phyloP scores from a whole-genome alignment of 176 grass and related monocot genomes.

The Carex myosuroides region DNA sequence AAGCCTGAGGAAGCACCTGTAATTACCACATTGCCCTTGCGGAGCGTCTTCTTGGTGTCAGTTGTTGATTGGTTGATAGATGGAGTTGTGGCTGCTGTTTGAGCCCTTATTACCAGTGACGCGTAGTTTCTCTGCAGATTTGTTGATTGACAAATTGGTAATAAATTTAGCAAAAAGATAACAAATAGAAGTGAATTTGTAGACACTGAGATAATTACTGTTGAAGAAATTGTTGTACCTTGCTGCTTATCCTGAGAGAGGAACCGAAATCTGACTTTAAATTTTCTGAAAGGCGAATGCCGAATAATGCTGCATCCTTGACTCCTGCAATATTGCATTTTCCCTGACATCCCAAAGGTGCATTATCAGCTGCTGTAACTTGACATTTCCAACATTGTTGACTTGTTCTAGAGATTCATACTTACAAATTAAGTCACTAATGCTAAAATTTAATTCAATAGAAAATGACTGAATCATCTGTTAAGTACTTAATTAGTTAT shows the following conservation, averaged over 20 bases:
- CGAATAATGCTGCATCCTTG: constrained; percentile 60
- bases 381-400: neutral
- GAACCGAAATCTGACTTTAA: constrained; percentile 42
- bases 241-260: constrained; percentile 41
- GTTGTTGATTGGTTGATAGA: constrained; percentile 31
- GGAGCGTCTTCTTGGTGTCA: constrained; percentile 67
- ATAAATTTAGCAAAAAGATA: neutral
- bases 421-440: neutral
- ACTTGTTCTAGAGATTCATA: neutral
- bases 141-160: neutral
- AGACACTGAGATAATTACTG: neutral
- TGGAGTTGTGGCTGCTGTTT: constrained; percentile 53
- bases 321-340: constrained; percentile 25
- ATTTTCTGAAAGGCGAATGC: constrained; percentile 41
- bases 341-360: neutral
- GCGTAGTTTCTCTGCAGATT: constrained; percentile 40
- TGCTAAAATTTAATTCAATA: neutral
- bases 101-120: constrained; percentile 52
- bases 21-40: constrained; percentile 82
- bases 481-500: too few species aligned
- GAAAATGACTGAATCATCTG: neutral
- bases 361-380: neutral
- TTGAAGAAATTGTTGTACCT: constrained; percentile 34
- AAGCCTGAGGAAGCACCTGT: constrained; percentile 91
- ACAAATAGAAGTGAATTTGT: neutral